Evolutionary conservation across 2,329 filamentous ascomycete genomes (phyloP).

Genomic region (Scolecobasidium constrictum): DNA sequence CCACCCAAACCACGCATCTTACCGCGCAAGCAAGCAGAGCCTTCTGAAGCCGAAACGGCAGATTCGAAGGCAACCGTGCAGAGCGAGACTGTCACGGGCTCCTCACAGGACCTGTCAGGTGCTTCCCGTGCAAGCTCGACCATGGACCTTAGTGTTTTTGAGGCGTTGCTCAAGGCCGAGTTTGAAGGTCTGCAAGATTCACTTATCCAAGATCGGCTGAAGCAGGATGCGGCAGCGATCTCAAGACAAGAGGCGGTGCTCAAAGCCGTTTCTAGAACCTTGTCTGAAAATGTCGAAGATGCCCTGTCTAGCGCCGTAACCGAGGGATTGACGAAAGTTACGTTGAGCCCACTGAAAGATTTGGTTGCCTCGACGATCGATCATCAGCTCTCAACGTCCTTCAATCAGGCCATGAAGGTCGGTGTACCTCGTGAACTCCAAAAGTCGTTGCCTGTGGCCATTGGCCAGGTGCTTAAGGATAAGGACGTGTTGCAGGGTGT

Average conservation of each 20-base stretch:
- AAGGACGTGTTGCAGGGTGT: conserved; percentile 63
- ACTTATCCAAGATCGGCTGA: conserved; percentile 58
- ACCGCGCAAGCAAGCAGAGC: background rate
- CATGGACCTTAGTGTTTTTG: conserved; percentile 2
- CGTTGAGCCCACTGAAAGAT: conserved; percentile 64
- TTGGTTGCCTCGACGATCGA: conserved; percentile 58
- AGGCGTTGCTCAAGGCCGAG: conserved; percentile 29
- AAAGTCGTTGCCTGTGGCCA: conserved; percentile 53
- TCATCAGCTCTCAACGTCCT: conserved; percentile 57
- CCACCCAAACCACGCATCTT: background rate
- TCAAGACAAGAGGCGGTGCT: conserved; percentile 62
- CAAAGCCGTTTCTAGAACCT: conserved; percentile 54
- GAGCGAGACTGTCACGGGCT: background rate
- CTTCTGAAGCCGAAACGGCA: background rate
- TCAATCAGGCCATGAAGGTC: conserved; percentile 56
- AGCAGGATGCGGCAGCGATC: conserved; percentile 49
- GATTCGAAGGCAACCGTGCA: background rate
- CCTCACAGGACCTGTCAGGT: background rate
- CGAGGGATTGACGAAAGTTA: conserved; percentile 60
- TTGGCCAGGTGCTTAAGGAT: conserved; percentile 60
- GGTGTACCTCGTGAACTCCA: conserved; percentile 64
- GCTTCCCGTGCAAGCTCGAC: background rate
- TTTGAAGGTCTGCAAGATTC: conserved; percentile 47
- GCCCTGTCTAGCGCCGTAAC: conserved; percentile 68
- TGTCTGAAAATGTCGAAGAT: conserved; percentile 63